Evolutionary conservation across 2,329 filamentous ascomycete species (phyloP).

Genomic region (Alternaria ethzedia): DNA sequence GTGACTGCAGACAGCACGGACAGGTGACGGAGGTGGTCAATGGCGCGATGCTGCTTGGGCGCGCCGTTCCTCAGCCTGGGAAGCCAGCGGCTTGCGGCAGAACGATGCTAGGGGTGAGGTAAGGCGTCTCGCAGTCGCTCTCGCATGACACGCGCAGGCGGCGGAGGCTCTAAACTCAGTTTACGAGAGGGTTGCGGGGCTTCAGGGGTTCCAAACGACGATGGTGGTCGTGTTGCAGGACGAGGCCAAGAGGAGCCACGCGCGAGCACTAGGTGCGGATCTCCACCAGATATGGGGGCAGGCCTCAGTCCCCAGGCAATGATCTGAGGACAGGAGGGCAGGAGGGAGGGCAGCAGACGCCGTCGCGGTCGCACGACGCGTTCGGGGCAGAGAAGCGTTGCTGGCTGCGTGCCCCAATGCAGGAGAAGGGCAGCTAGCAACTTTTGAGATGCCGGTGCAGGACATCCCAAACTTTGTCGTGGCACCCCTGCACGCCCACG

Average conservation of each 20-base stretch:
- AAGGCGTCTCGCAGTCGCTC: slow-evolving; percentile 24
- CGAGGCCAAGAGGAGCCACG: slow-evolving; percentile 24
- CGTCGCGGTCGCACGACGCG: slow-evolving; percentile 4
- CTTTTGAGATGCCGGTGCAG: slow-evolving; percentile 18
- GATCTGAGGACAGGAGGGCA: background rate
- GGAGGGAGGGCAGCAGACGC: background rate
- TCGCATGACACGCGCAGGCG: slow-evolving; percentile 30
- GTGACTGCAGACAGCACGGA: slow-evolving; percentile 18
- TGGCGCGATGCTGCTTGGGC: slow-evolving; percentile 10
- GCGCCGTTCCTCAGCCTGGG: slow-evolving; percentile 4
- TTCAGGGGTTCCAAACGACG: slow-evolving; percentile 24
- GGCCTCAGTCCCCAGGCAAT: background rate
- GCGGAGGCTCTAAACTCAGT: slow-evolving; percentile 22
- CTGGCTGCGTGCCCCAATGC: slow-evolving; percentile 5
- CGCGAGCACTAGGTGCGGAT: slow-evolving; percentile 16
- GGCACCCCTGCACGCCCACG: slow-evolving; percentile 10
- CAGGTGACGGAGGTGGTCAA: slow-evolving; percentile 12
- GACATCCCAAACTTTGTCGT: slow-evolving; percentile 13
- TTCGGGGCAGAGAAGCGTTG: slow-evolving; percentile 1
- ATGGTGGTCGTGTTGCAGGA: slow-evolving; percentile 23
- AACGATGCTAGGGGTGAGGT: slow-evolving; percentile 6
- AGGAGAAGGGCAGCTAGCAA: slow-evolving; percentile 13
- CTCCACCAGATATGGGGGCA: slow-evolving; percentile 2
- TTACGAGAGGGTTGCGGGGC: slow-evolving; percentile 19
- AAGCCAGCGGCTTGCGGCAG: slow-evolving; percentile 3